phyloP scores from a whole-genome alignment of 208 protist genomes.

The Trypanosomatidae sp. region DNA sequence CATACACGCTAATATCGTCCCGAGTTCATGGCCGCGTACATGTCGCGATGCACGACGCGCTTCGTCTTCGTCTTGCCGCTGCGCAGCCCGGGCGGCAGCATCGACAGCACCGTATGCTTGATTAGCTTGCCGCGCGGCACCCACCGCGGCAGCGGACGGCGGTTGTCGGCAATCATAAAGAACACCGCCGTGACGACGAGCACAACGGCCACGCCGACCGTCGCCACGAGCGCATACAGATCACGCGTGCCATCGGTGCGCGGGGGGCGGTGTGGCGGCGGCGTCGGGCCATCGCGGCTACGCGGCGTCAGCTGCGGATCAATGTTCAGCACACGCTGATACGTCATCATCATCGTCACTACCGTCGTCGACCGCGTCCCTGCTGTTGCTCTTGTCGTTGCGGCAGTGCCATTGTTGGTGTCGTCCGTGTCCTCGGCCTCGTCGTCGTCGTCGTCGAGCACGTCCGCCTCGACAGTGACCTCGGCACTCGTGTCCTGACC shows the following conservation, averaged over 20 bases:
- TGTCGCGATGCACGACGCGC: constrained; percentile 43
- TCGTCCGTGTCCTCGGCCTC: constrained; percentile 20
- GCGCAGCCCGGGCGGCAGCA: constrained; percentile 31
- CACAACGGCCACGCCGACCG: constrained; percentile 28
- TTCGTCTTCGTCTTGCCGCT: constrained; percentile 29
- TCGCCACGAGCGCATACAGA: constrained; percentile 39
- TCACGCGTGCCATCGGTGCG: constrained; percentile 10
- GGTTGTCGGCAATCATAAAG: constrained; percentile 65
- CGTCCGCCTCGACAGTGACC: constrained; percentile 35
- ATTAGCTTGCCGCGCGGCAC: constrained; percentile 69
- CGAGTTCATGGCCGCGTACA: constrained; percentile 81
- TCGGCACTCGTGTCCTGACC: constrained; percentile 30
- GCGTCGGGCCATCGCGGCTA: constrained; percentile 45
- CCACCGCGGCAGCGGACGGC: constrained; percentile 65
- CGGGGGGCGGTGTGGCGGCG: neutral
- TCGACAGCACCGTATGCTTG: constrained; percentile 58
- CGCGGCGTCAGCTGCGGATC: constrained; percentile 56
- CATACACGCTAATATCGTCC: constrained; percentile 43
- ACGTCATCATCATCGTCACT: constrained; percentile 6
- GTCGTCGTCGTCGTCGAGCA: constrained; percentile 8
- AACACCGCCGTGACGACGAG: constrained; percentile 46
- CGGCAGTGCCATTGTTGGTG: no score
- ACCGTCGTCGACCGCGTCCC: neutral
- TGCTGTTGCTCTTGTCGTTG: neutral
- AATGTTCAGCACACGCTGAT: constrained; percentile 45